Base-by-base conservation (phyloP, 2,329 filamentous ascomycete genomes). In the Lecanicillium sp. region DNA sequence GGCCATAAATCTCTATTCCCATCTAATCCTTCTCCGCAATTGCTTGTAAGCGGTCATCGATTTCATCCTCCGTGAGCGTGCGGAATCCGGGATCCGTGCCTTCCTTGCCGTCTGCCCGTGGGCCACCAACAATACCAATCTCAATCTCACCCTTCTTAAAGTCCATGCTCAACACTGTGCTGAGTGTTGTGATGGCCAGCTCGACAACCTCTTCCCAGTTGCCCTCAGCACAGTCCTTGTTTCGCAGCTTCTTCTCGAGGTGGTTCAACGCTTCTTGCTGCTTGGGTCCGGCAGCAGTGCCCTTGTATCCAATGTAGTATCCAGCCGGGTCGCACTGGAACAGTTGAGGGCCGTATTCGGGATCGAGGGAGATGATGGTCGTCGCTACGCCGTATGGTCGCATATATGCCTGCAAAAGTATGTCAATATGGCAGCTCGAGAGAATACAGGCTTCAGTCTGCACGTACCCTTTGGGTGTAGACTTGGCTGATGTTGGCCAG, bases 131-230 rank as follows among this genome's bases (percentile, higher is more conserved):
- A 57, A 98, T 89, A 47, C 92, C 92, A 65, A 98, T 87, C 70
- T 98, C 92, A 61, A 98, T 82, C 72, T 98, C 92, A 53, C 85
- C 85, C 75, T 97, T 97, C 79, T 98, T 98, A 74, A 98, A 98
- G 64, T 98, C 92, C 64, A 97, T 94, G 66, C 90, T 96, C 48
- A 98, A 75, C 44, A 98, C 89, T 27, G 86, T 94, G 77, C 89
- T 95, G 62, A 98, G 70, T 6, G 92, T 90, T 32, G 87, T 86
- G 62, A 98, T 98, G 43, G 87, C 92, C 54, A 97, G 74, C 72
- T 98, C 92, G 36, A 98, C 90, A 35, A 98, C 92, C 44, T 98
- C 92, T 65, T 95, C 87, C 92, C 92, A 98, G 58, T 71, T 81
- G 45, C 92, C 92, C 42, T 92, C 84, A 27, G 90, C 92, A 54